Evolutionary conservation across 78 protist species (phyloP).

Genomic region (Bodo saltans): DNA sequence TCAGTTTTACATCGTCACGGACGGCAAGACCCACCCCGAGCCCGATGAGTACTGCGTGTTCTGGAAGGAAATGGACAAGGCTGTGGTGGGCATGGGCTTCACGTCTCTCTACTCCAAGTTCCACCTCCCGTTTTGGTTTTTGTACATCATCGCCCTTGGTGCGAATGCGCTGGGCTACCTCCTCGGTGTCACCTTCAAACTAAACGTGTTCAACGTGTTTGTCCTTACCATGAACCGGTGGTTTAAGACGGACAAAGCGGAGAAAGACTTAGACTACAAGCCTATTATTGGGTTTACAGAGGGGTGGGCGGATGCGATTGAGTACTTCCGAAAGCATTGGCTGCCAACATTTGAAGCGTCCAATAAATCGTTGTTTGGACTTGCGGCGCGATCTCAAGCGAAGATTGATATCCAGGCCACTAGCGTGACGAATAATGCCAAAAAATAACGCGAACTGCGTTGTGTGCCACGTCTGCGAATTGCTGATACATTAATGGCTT

Average conservation of each 20-base stretch:
- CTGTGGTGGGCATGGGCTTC: conserved; percentile 45
- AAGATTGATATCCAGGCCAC: conserved; percentile 26
- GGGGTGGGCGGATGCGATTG: conserved; percentile 51
- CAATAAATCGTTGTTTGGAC: neutral
- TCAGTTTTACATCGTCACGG: conserved; percentile 56
- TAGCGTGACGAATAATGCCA: too few species aligned
- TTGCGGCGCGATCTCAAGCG: neutral
- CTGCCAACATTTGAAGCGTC: neutral
- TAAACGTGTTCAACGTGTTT: conserved; percentile 23
- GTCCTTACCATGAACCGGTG: conserved; percentile 66
- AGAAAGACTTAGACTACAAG: conserved; percentile 41
- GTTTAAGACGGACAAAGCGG: conserved; percentile 41
- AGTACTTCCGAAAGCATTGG: conserved; percentile 41
- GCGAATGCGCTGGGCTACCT: conserved; percentile 16
- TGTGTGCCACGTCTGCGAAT: too few species aligned
- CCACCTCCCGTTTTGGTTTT: conserved; percentile 41
- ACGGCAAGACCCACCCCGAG: conserved; percentile 46
- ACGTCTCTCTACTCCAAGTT: conserved; percentile 10
- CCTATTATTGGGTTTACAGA: conserved; percentile 40
- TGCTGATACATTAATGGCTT: too few species aligned
- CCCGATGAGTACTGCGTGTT: conserved; percentile 16
- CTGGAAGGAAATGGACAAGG: conserved; percentile 43
- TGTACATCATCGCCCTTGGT: conserved; percentile 23
- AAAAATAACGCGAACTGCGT: too few species aligned
- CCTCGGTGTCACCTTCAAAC: conserved; percentile 23